Base-by-base conservation (phyloP, 768 basidiomycete species). In the Mycena haematopus region DNA sequence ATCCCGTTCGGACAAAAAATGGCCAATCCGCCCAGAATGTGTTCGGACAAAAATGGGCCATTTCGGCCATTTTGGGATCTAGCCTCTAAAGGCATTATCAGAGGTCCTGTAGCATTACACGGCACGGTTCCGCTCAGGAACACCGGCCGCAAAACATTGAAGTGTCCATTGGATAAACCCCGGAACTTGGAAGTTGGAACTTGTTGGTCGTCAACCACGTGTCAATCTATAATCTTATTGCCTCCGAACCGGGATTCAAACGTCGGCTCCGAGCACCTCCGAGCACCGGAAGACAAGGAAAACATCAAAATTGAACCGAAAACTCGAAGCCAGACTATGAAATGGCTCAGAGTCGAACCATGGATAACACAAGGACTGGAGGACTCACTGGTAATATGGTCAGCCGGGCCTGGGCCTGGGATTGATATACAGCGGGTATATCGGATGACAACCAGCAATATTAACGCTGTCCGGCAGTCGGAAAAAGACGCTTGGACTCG, bases 171-270 rank as follows among this genome's bases (percentile, higher is more conserved):
- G 29, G 29, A 5, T 9, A 31, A 31, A 31, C 29, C 29, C 29
- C 4, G 25, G 33, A 47, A 35, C 42, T 22, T 38, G 25, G 24
- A 53, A 40, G 25, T 53, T n/a, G 56, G 46, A n/a, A 27, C 47
- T 17, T 51, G 58, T 31, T 42, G n/a, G 59, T 60, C 25, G 59
- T 53, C 33, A 60, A 36, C 51, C 59, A 60, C 52, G 52, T 60
- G 59, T 52, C 40, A 52, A 4, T 38, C 58, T 5, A 0, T 17
- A 35, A 27, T 15, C 8, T 27, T 60, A 60, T 35, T 45, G 44
- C 59, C 51, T 47, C 59, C 59, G 50, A 21, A 35, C 50, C 49
- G 50, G 58, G n/a, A 33, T 42, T 45, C 35, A 35, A 33, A 53
- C 21, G 15, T 60, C 59, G 58, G 58, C 27, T 40, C 58, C 58